phyloP scores from a whole-genome alignment of 2,329 filamentous ascomycete species.

The Ceratocystis lukuohia region DNA sequence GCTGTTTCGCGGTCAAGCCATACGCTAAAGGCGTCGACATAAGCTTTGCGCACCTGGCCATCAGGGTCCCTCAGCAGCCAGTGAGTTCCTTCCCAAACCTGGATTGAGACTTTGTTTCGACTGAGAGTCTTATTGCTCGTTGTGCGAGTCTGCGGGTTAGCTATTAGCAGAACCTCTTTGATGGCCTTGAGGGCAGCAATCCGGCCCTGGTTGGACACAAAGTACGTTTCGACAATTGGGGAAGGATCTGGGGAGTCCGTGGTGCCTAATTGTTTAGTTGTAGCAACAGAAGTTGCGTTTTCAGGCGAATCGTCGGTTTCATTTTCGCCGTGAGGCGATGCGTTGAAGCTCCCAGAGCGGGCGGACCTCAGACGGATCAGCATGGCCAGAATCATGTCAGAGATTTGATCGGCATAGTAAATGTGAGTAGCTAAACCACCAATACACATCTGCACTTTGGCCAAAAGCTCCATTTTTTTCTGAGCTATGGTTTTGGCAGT shows the following conservation, averaged over 20 bases:
- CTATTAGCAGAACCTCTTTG: conserved; percentile 68
- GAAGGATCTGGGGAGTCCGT: conserved; percentile 31
- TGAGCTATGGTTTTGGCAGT: conserved; percentile 28
- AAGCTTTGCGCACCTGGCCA: conserved; percentile 66
- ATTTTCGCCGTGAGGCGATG: conserved; percentile 37
- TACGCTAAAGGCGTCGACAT: conserved; percentile 66
- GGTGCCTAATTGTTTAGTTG: conserved; percentile 20
- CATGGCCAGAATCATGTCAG: conserved; percentile 81
- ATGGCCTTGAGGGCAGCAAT: conserved; percentile 61
- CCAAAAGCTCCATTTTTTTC: conserved; percentile 51
- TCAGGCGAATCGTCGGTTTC: conserved; percentile 25
- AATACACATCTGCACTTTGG: conserved; percentile 65
- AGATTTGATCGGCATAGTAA: conserved; percentile 92
- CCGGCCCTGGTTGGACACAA: conserved; percentile 42
- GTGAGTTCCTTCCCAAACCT: conserved; percentile 92
- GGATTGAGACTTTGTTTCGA: conserved; percentile 61
- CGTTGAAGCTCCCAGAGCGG: conserved; percentile 31
- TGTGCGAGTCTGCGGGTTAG: conserved; percentile 53
- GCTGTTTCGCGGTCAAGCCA: conserved; percentile 78
- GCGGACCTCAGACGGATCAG: conserved; percentile 62
- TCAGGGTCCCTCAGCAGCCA: conserved; percentile 77
- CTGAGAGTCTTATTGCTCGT: conserved; percentile 50
- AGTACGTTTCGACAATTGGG: conserved; percentile 38
- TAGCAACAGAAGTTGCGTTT: conserved; percentile 23
- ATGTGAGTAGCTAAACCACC: conserved; percentile 87